Evolutionary conservation across 2,329 filamentous ascomycete genomes (phyloP), one percentile per base, ranked within the genome.

Genomic region (Cytospora piceae): DNA sequence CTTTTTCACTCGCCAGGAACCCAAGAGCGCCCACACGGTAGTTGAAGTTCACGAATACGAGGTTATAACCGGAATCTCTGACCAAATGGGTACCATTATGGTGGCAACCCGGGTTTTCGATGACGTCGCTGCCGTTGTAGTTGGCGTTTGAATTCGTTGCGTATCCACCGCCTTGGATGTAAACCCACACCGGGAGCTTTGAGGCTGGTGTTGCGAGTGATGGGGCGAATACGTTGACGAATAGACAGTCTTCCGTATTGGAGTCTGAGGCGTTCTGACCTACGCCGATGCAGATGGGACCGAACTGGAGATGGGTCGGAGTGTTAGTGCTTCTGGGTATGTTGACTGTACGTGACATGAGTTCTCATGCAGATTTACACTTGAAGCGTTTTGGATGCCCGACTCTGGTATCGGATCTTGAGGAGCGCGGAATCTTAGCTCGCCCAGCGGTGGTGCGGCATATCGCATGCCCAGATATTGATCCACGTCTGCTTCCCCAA

Each of bases 391-490:
- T 64, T 87, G 82, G 4, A 85, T 73, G 1, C 77, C 79, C 2
- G 76, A 66, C 11, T 68, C 72, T 6, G 72, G 72, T 0, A 77
- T 68, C 2, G 91, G 90, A 73, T 91, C 87, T 71, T 83, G 79
- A 0, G 92, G 90, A 15, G 87, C 86, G 61, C 82, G 80, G 72
- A 93, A 94, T 24, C 92, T 83, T 67, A 91, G 73, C 7, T 84
- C 71, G 1, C 87, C 89, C 2, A 90, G 64, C 0, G 91, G 91
- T 17, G 90, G 81, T 6, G 89, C 87, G 1, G 91, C 91, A 78
- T 87, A 95, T 53, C 90, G 85, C 69, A 95, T 86, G 1, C 90
- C 91, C 9, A 92, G 82, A 90, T 90, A 94, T 74, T 89, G 83
- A 2, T 84, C 87, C 57, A 93, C 78, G 1, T 87, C 89, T 70